Conservation (phyloP, 2,329 filamentous ascomycete species). For the Cryphonectria japonica region DNA sequence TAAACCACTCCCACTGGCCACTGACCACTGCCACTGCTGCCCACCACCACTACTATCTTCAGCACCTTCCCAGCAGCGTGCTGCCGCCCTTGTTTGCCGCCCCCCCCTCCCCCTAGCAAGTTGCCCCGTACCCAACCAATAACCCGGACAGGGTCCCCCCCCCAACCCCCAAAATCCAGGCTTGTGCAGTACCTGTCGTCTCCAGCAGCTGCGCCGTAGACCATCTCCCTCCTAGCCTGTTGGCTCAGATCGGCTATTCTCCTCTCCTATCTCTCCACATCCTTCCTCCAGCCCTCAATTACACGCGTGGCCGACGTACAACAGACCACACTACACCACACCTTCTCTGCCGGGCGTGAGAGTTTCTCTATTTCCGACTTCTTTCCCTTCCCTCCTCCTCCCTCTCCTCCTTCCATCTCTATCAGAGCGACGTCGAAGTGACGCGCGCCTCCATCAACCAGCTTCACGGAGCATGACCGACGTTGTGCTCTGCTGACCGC, state of each 20-base stretch:
- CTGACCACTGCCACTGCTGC: background rate
- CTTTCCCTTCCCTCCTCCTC: too few species aligned
- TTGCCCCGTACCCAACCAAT: slow-evolving; percentile 32
- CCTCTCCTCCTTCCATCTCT: background rate
- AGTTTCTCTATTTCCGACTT: background rate
- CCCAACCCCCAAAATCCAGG: background rate
- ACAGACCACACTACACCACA: background rate
- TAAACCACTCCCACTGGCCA: too few species aligned
- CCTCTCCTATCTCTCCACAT: slow-evolving; percentile 17
- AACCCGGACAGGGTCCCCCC: background rate
- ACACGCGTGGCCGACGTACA: slow-evolving; percentile 5
- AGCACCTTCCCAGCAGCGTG: background rate
- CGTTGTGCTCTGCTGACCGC: slow-evolving; percentile 27
- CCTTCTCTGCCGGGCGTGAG: background rate
- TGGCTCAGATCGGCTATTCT: slow-evolving; percentile 10
- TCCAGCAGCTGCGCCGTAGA: slow-evolving; percentile 3
- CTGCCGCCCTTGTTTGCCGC: background rate
- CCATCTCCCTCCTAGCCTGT: slow-evolving; percentile 6
- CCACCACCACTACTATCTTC: background rate
- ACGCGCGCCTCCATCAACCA: background rate
- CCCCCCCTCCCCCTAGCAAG: background rate
- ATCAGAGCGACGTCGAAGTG: background rate
- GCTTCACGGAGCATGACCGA: slow-evolving; percentile 26
- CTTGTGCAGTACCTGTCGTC: background rate
- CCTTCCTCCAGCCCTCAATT: slow-evolving; percentile 5